phyloP scores from a whole-genome alignment of 2,329 filamentous ascomycete species.

The Cucurbitaria berberidis region DNA sequence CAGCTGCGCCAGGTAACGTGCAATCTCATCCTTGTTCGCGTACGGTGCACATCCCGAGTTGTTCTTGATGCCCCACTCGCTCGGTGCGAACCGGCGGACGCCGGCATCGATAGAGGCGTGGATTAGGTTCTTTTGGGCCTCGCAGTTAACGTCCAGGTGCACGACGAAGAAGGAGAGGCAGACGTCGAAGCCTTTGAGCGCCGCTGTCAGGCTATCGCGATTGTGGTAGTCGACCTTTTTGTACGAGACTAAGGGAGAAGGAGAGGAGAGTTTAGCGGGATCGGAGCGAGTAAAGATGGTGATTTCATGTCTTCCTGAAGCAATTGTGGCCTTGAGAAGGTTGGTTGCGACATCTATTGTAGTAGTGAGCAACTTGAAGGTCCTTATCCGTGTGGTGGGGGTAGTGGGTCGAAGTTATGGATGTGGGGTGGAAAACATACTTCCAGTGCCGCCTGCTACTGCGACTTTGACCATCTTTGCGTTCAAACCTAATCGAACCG shows the following conservation, averaged over 20 bases:
- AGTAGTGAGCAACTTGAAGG: neutral
- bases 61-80: conserved; percentile 40
- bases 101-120: conserved; percentile 39
- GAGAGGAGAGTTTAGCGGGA: conserved; percentile 17
- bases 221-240: conserved; percentile 55
- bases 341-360: conserved; percentile 59
- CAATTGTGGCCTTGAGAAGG: conserved; percentile 58
- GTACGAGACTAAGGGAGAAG: conserved; percentile 48
- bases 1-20: conserved; percentile 58
- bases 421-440: conserved; percentile 24
- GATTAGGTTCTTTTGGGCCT: conserved; percentile 40
- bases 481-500: neutral
- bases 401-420: neutral
- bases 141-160: conserved; percentile 31
- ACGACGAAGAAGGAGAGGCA: conserved; percentile 52
- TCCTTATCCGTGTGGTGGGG: no score
- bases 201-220: conserved; percentile 43
- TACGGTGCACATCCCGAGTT: conserved; percentile 55
- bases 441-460: conserved; percentile 46
- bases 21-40: conserved; percentile 57
- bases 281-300: conserved; percentile 56
- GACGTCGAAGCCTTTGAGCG: conserved; percentile 58
- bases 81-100: conserved; percentile 39
- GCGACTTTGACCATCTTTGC: conserved; percentile 42
- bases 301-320: conserved; percentile 60